Conservation (phyloP, 2,329 filamentous ascomycete species). For the Pestalotiopsis fici region DNA sequence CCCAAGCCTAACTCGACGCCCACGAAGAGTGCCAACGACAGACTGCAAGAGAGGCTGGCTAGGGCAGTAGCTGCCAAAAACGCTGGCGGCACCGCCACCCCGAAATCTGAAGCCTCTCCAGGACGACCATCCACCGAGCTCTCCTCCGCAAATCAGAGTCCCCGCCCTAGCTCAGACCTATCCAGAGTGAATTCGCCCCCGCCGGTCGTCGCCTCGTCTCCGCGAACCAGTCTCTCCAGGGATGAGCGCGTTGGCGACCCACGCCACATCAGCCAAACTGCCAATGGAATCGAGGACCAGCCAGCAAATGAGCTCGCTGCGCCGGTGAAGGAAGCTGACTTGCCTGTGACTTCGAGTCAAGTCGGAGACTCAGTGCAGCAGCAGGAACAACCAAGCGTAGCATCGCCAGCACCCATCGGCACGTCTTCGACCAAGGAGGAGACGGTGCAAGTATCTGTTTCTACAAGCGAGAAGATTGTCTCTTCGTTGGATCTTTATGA, state of each 20-base stretch:
- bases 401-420: background rate
- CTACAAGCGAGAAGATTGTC: conserved; percentile 13
- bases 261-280: background rate
- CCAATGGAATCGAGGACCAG: background rate
- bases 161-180: conserved; percentile 41
- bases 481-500: conserved; percentile 37
- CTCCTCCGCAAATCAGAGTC: conserved; percentile 36
- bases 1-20: conserved; percentile 33
- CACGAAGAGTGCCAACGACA: conserved; percentile 73
- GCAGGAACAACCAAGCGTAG: conserved; percentile 11
- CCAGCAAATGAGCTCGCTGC: background rate
- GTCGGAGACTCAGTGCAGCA: conserved; percentile 16
- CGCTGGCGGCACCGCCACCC: conserved; percentile 37
- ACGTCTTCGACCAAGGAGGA: conserved; percentile 5
- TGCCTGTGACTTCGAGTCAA: conserved; percentile 9
- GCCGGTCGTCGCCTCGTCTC: conserved; percentile 11
- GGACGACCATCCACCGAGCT: conserved; percentile 37
- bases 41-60: conserved; percentile 85
- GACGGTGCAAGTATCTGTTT: conserved; percentile 8
- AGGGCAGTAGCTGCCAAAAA: conserved; percentile 80
- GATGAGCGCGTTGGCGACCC: conserved; percentile 13
- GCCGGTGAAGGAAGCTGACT: conserved; percentile 4
- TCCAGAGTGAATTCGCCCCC: conserved; percentile 16
- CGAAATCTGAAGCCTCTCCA: conserved; percentile 44
- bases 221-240: conserved; percentile 19